Percentiles rank a stretch among this genome's conserved stretches.
Evolutionary conservation across 208 protist genomes (phyloP).

Genomic region (Angomonas deanei): DNA sequence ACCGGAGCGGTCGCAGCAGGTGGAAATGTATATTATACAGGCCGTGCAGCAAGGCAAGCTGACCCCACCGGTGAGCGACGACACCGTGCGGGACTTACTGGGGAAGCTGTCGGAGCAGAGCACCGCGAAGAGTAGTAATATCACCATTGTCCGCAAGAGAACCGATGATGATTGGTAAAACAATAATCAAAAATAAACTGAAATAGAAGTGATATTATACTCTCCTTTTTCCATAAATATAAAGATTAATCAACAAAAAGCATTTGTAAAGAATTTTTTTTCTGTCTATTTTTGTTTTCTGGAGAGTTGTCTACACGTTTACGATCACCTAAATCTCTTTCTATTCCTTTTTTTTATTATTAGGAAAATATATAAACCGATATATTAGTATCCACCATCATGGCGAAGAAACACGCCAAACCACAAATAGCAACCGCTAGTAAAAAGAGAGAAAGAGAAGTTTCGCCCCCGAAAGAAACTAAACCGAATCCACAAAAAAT

Average conservation of each 20-base stretch:
- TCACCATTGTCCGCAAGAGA: constrained; percentile 85
- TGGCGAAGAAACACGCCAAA: background rate
- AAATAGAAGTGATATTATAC: constrained; percentile 1
- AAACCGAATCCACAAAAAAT: background rate
- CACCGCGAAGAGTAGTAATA: constrained; percentile 50
- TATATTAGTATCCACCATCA: no score
- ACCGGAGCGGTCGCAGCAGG: constrained; percentile 68
- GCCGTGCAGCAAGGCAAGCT: constrained; percentile 79
- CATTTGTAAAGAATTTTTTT: background rate
- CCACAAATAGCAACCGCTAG: background rate
- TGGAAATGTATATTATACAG: constrained; percentile 89
- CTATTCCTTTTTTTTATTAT: background rate
- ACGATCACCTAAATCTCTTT: background rate
- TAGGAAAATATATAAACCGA: no score
- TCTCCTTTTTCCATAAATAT: background rate
- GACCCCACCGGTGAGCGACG: constrained; percentile 81
- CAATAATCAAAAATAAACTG: constrained; percentile 2
- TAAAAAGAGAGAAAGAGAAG: background rate
- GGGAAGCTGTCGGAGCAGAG: constrained; percentile 47
- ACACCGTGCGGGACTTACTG: constrained; percentile 77
- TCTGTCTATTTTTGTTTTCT: background rate
- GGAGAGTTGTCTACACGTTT: no score
- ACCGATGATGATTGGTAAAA: constrained; percentile 85
- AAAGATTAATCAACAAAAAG: background rate
- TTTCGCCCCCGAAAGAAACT: background rate